phyloP scores from a whole-genome alignment of 176 grass and related monocot species.

The Elymus sibiricus region DNA sequence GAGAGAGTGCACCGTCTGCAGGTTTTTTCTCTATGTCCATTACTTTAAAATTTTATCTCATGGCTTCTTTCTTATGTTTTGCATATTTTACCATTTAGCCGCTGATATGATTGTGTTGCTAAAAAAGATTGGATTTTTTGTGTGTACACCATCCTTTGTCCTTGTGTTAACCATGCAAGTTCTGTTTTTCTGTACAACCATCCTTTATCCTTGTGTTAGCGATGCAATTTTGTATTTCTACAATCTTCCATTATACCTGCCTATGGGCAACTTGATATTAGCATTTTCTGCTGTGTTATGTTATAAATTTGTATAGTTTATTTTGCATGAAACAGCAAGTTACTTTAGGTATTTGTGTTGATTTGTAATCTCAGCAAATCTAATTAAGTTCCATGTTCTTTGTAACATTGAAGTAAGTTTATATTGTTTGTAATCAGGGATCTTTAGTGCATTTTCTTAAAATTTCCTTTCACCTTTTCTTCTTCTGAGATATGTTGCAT shows the following conservation, averaged over 20 bases:
- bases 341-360: neutral
- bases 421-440: neutral
- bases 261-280: neutral
- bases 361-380: neutral
- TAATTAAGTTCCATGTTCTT: neutral
- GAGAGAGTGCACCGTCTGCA: slow-evolving; percentile 85
- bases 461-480: neutral
- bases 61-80: neutral
- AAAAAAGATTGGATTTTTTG: neutral
- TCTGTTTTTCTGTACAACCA: neutral
- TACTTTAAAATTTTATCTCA: neutral
- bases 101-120: neutral
- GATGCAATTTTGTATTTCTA: neutral
- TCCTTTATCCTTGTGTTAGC: neutral
- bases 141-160: neutral
- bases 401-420: neutral
- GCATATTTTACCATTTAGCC: neutral
- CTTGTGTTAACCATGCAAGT: neutral
- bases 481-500: slow-evolving; percentile 15
- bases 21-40: slow-evolving; percentile 22
- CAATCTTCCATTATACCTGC: neutral
- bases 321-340: neutral
- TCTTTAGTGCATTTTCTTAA: neutral
- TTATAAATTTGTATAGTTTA: neutral
- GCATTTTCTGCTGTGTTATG: neutral